These are phyloP conservation scores for Anacardium occidentale DNA, from an alignment of 345 rosid genomes.

Conservation along the genomic window DNA sequence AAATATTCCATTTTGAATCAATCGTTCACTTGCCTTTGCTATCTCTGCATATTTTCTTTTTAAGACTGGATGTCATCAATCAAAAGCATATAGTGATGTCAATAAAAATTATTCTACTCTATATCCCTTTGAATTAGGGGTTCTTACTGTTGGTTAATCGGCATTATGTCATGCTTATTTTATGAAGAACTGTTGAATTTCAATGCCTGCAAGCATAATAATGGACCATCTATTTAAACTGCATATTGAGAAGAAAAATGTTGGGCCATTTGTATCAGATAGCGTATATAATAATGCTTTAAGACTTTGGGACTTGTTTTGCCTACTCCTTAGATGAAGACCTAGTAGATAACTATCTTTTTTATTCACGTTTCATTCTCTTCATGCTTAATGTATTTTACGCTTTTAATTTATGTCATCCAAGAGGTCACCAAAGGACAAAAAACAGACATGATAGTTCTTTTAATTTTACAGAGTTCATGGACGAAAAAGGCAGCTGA, in stretches of 20 bases:
- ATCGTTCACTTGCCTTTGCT: background rate
- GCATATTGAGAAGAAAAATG: background rate
- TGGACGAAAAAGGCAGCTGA: conserved; percentile 63
- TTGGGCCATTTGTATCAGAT: background rate
- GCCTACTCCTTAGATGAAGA: background rate
- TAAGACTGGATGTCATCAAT: background rate
- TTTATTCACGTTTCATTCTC: background rate
- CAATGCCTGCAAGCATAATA: background rate
- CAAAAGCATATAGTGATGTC: background rate
- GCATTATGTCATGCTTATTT: background rate
- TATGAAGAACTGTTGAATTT: background rate
- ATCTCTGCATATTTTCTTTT: background rate
- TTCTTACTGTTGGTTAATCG: background rate
- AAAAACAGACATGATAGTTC: conserved; percentile 2
- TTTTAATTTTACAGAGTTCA: conserved; percentile 45
- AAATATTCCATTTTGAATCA: background rate
- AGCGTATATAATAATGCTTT: background rate
- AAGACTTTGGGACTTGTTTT: background rate
- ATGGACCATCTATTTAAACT: background rate
- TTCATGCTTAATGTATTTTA: background rate
- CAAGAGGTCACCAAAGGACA: conserved; percentile 6
- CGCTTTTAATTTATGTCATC: background rate
- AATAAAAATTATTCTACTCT: background rate
- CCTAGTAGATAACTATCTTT: background rate
- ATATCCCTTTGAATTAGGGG: background rate